Conservation (phyloP, 2,329 filamentous ascomycete genomes). For the Aspergillus puulaauensis region DNA sequence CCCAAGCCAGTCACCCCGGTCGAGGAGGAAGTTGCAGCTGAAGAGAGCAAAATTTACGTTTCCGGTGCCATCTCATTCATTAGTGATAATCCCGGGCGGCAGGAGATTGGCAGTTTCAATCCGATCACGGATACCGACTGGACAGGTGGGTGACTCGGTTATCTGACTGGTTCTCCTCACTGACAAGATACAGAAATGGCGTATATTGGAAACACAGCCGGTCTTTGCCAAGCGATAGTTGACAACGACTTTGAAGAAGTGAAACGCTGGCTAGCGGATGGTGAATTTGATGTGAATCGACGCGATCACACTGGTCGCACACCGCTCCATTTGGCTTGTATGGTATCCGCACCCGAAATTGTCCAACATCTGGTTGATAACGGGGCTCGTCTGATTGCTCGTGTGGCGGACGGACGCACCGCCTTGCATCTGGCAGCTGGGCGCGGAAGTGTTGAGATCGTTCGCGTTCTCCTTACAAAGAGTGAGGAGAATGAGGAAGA, state of each 20-base stretch:
- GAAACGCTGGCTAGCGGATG: slow-evolving; percentile 66
- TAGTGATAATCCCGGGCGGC: slow-evolving; percentile 77
- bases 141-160: slow-evolving; percentile 50
- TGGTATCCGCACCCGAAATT: slow-evolving; percentile 66
- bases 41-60: slow-evolving; percentile 74
- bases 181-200: slow-evolving; percentile 67
- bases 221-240: slow-evolving; percentile 78
- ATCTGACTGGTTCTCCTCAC: not conserved
- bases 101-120: slow-evolving; percentile 72
- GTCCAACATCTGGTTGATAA: slow-evolving; percentile 70
- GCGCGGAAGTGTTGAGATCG: slow-evolving; percentile 66
- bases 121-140: slow-evolving; percentile 79
- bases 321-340: slow-evolving; percentile 73
- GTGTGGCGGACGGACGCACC: slow-evolving; percentile 76
- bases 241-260: slow-evolving; percentile 70
- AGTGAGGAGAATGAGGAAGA: slow-evolving; percentile 62
- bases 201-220: slow-evolving; percentile 76
- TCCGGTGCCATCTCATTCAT: slow-evolving; percentile 72
- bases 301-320: slow-evolving; percentile 78
- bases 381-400: slow-evolving; percentile 70
- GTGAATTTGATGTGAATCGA: slow-evolving; percentile 67
- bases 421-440: slow-evolving; percentile 79
- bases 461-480: slow-evolving; percentile 70
- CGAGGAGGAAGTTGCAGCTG: slow-evolving; percentile 68
- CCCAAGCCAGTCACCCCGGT: slow-evolving; percentile 68